Conservation (phyloP, 371 early-diverging fungal species). For the Mucor plumbeus region DNA sequence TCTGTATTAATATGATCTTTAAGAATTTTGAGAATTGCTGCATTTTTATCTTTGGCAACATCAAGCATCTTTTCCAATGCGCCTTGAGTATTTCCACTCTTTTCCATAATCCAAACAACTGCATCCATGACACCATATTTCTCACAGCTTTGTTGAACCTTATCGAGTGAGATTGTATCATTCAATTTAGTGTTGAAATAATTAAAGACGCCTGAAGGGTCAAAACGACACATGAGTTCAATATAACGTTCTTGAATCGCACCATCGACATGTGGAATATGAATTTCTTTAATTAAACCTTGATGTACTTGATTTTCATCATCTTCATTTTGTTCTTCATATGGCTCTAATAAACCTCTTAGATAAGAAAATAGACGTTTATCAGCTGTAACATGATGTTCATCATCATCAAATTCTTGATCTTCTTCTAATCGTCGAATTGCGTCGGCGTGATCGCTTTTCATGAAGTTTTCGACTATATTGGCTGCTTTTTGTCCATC, state of each 20-base stretch:
- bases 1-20: constrained; percentile 32
- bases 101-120: constrained; percentile 81
- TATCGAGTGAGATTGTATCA: constrained; percentile 61
- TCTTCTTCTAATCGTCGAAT: constrained; percentile 61
- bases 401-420: constrained; percentile 56
- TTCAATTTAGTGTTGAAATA: constrained; percentile 65
- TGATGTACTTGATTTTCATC: constrained; percentile 22
- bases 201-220: constrained; percentile 70
- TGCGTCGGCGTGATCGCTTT: constrained; percentile 66
- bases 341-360: constrained; percentile 70
- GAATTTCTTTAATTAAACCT: constrained; percentile 18
- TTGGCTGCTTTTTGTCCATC: constrained; percentile 70
- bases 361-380: constrained; percentile 69
- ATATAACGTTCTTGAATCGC: constrained; percentile 72
- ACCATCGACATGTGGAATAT: constrained; percentile 23
- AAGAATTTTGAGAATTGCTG: constrained; percentile 45
- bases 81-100: constrained; percentile 69
- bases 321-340: constrained; percentile 7
- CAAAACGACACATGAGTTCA: constrained; percentile 70
- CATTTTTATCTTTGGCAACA: constrained; percentile 62
- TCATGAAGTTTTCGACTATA: constrained; percentile 63
- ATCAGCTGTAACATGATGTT: constrained; percentile 48
- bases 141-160: constrained; percentile 63
- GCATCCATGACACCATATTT: constrained; percentile 69
- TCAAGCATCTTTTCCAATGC: constrained; percentile 70